Evolutionary conservation across 2,329 filamentous ascomycete genomes (phyloP), one percentile per base, ranked within the genome.

Genomic region (Emergomyces pasteurianus): DNA sequence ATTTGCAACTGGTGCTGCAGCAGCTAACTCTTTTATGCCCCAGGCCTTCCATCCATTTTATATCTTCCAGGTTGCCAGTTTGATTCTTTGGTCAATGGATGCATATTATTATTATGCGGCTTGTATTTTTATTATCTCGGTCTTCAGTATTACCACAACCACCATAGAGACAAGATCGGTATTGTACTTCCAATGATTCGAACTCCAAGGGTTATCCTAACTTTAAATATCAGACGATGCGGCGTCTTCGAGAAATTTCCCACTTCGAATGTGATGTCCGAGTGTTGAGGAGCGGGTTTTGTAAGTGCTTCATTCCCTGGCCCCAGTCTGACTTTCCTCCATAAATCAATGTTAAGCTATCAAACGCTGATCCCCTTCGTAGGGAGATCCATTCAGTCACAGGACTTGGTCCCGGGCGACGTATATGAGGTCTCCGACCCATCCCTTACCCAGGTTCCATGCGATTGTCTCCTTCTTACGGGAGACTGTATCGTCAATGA

Each of bases 401-500:
- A 85, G 65, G 92, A 97, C 67, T 81, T 99, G 26, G 92, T 96
- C 10, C 94, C 95, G 1, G 94, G 94, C 38, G 94, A 99, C 72
- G 86, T 99, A 7, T 99, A 96, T 74, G 94, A 99, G 78, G 83
- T 99, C 57, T 96, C 92, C 61, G 95, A 99, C 73, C 94, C 94
- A 1, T 90, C 87, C 18, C 79, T 99, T 31, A 84, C 84, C 3
- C 89, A 95, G 67, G 88, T 97, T 64, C 94, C 94, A 0, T 94
- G 90, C 69, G 94, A 99, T 73, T 95, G 92, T 72, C 78, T 99
- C 40, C 78, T 99, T 6, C 81, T 99, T 0, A 90, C 89, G 58
- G 95, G 94, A 47, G 95, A 99, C 74, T 96, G 92, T 69, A 97
- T 99, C 64, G 92, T 99, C 65, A 99, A 99, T 69, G 94, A 99